Percentiles rank a stretch among this genome's conserved stretches.
These are phyloP conservation scores for Macadamia tetraphylla DNA, from an alignment of 164 flowering plant species.

Conservation along the genomic window DNA sequence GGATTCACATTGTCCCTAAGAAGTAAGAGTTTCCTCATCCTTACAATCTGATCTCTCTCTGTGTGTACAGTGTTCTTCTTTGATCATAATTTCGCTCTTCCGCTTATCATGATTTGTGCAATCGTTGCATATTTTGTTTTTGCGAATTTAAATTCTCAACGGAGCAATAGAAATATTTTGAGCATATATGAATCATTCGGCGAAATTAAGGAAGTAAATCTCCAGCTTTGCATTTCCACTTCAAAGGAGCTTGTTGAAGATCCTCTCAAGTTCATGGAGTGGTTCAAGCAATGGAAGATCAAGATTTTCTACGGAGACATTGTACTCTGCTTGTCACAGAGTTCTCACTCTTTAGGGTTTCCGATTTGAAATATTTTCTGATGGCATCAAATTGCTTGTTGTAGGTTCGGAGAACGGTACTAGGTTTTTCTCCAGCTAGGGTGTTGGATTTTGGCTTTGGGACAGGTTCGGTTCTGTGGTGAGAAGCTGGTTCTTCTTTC, in stretches of 20 bases:
- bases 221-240: constrained; percentile 36
- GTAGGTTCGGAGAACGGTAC: constrained; percentile 77
- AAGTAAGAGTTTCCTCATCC: constrained; percentile 28
- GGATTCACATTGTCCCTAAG: constrained; percentile 58
- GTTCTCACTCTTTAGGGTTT: constrained; percentile 29
- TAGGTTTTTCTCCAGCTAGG: constrained; percentile 64
- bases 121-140: neutral
- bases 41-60: no score
- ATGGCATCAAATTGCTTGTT: neutral
- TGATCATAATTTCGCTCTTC: neutral
- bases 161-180: constrained; percentile 74
- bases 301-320: constrained; percentile 71
- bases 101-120: neutral
- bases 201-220: constrained; percentile 56
- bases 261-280: constrained; percentile 49
- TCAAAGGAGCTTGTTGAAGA: constrained; percentile 71
- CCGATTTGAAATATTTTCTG: neutral
- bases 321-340: constrained; percentile 78
- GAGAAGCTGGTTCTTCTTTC: constrained; percentile 18
- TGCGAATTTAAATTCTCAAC: neutral
- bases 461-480: constrained; percentile 91
- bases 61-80: neutral
- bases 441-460: constrained; percentile 98
- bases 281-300: constrained; percentile 77
- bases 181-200: constrained; percentile 62